Conservation (phyloP, 1,284 basidiomycete species). For the Exobasidium cylindrosporum region DNA sequence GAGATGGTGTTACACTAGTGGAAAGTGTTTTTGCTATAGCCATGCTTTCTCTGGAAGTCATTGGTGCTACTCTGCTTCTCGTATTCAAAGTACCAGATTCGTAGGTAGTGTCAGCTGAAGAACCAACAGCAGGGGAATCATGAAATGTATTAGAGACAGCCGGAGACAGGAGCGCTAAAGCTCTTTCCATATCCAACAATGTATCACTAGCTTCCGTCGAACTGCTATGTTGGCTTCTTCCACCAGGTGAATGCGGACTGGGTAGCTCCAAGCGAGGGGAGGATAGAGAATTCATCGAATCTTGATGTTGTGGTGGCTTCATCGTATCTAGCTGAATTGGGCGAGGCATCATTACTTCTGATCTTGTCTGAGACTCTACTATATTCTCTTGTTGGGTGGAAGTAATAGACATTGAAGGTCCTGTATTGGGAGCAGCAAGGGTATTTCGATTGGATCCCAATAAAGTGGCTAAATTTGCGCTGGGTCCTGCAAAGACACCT, state of each 20-base stretch:
- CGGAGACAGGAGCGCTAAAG: constrained; percentile 37
- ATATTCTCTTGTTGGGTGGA: neutral
- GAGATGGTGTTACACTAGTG: constrained; percentile 38
- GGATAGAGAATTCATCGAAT: constrained; percentile 7
- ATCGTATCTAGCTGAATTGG: neutral
- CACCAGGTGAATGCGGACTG: constrained; percentile 17
- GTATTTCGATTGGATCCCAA: constrained; percentile 13
- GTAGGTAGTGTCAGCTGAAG: neutral
- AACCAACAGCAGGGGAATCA: neutral
- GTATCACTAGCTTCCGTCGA: constrained; percentile 30
- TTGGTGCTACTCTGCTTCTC: constrained; percentile 1
- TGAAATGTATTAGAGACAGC: constrained; percentile 13
- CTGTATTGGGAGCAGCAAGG: neutral
- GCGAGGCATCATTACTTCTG: neutral
- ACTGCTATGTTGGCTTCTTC: constrained; percentile 25
- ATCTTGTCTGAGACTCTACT: neutral
- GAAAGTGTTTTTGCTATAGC: constrained; percentile 36
- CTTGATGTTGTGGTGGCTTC: neutral
- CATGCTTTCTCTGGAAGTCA: constrained; percentile 32
- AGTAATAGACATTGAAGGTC: neutral
- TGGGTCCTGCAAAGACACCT: neutral
- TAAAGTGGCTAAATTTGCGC: constrained; percentile 8
- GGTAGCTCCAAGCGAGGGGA: constrained; percentile 21
- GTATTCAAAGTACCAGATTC: constrained; percentile 10
- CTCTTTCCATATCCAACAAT: constrained; percentile 37